Conservation (phyloP, 2,329 filamentous ascomycete species). For the Trichoderma sp. region DNA sequence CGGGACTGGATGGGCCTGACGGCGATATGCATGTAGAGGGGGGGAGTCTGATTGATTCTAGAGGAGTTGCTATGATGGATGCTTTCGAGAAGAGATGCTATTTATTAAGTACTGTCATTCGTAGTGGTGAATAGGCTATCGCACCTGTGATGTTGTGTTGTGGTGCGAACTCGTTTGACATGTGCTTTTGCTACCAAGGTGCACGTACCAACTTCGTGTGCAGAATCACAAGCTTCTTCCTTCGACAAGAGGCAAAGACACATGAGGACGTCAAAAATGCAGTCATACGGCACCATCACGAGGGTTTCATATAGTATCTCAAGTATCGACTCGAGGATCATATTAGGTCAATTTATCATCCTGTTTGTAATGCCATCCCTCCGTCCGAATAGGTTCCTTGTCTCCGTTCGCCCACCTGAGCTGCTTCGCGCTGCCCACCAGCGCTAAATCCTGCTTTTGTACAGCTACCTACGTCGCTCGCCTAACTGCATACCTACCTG, state of each 20-base stretch:
- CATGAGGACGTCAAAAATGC: background rate
- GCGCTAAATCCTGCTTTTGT: background rate
- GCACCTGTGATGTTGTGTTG: no score
- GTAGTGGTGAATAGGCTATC: no score
- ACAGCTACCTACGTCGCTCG: background rate
- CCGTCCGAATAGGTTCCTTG: conserved; percentile 18
- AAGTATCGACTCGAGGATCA: background rate
- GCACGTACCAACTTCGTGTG: no score
- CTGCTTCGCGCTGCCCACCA: background rate
- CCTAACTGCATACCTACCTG: conserved; percentile 23
- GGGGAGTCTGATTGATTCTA: background rate
- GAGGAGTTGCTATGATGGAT: no score
- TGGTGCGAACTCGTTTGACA: no score
- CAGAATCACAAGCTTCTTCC: conserved; percentile 12
- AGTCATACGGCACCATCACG: conserved; percentile 23
- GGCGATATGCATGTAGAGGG: conserved; percentile 15
- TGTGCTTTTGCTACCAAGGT: background rate
- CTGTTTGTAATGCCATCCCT: conserved; percentile 9
- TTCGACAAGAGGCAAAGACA: background rate
- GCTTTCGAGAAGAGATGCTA: no score
- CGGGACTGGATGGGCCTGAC: conserved; percentile 7
- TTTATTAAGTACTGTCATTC: no score
- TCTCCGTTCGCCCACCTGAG: conserved; percentile 7
- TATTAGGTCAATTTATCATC: background rate
- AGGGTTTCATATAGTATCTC: conserved; percentile 1